These are phyloP conservation scores for Aspergillus avenaceus DNA, from an alignment of 495 filamentous ascomycete species.

Conservation along the genomic window DNA sequence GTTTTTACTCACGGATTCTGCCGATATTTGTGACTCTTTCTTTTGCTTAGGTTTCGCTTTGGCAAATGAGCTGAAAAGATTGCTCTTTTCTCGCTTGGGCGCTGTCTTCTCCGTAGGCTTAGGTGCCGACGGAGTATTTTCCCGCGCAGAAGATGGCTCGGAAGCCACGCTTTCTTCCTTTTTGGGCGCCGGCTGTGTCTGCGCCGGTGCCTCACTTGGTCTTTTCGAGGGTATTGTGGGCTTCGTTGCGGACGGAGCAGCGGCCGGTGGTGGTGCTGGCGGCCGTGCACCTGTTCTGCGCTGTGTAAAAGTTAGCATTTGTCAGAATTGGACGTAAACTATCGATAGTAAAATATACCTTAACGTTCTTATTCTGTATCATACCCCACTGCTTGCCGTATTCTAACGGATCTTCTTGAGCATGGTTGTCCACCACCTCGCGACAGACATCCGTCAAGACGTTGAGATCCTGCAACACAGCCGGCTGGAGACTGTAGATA, in stretches of 20 bases:
- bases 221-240: constrained; percentile 32
- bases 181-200: constrained; percentile 24
- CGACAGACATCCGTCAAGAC: constrained; percentile 64
- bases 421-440: constrained; percentile 50
- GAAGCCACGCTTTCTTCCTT: constrained; percentile 25
- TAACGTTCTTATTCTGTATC: constrained; percentile 63
- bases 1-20: constrained; percentile 32
- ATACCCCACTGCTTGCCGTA: constrained; percentile 60
- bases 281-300: constrained; percentile 43
- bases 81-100: constrained; percentile 58
- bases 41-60: constrained; percentile 68
- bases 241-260: constrained; percentile 19
- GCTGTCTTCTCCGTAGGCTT: constrained; percentile 35
- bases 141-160: constrained; percentile 18
- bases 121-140: constrained; percentile 23
- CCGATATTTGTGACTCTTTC: constrained; percentile 42
- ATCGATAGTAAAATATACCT: constrained; percentile 30
- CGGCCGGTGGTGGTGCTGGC: constrained; percentile 20
- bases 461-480: constrained; percentile 70
- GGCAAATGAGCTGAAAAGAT: constrained; percentile 80
- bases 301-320: constrained; percentile 24
- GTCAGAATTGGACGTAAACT: background rate
- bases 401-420: constrained; percentile 60
- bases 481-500: constrained; percentile 78
- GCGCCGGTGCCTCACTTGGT: constrained; percentile 21